phyloP scores from a whole-genome alignment of 176 grass and related monocot species.

The Oryza brachyantha region DNA sequence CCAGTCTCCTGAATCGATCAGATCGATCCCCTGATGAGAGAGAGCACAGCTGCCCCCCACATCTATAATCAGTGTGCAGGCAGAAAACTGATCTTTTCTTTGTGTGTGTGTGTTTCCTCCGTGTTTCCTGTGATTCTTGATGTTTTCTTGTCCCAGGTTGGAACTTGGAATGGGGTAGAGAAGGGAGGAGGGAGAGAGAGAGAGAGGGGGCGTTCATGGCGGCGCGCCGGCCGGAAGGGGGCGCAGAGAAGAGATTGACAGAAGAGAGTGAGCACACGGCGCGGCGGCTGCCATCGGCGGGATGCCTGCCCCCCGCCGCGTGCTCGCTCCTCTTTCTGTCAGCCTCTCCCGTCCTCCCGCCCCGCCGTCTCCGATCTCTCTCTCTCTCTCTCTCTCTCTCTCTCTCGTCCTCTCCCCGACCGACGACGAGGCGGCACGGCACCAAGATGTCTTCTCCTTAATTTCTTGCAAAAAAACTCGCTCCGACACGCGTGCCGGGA shows the following conservation, averaged over 20 bases:
- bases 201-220: not conserved
- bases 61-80: no score
- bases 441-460: not conserved
- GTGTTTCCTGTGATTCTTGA: not conserved
- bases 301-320: slow-evolving; percentile 25
- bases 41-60: no score
- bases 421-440: no score
- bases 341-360: not conserved
- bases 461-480: no score
- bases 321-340: slow-evolving; percentile 54
- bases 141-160: not conserved
- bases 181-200: no score
- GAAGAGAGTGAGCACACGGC: slow-evolving; percentile 57
- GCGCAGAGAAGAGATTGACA: slow-evolving; percentile 33
- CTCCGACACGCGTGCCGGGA: slow-evolving; percentile 27
- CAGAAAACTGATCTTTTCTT: not conserved
- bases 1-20: no score
- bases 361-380: no score
- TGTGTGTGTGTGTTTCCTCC: no score
- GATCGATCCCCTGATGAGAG: no score
- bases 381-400: slow-evolving; percentile 43
- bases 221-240: no score
- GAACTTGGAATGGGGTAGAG: no score
- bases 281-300: slow-evolving; percentile 19
- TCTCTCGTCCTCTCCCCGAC: not conserved